phyloP scores from a whole-genome alignment of 2,329 filamentous ascomycete genomes.

The Zalaria sp. region DNA sequence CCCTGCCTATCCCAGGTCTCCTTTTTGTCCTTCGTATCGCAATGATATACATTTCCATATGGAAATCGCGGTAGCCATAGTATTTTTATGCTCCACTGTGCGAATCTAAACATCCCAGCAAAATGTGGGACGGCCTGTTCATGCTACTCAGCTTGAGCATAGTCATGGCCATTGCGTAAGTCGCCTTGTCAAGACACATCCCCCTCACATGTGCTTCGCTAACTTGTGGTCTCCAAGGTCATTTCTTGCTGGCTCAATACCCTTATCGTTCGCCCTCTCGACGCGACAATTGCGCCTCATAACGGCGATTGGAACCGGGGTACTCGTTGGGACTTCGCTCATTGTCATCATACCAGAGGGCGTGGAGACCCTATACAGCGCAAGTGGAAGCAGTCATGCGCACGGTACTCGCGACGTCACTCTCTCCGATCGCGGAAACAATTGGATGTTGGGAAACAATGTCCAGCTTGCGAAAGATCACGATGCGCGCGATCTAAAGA shows the following conservation, averaged over 20 bases:
- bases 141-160: slow-evolving; percentile 50
- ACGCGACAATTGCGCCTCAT: slow-evolving; percentile 77
- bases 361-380: slow-evolving; percentile 71
- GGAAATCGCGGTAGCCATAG: too few relatives aligned
- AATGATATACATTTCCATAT: too few relatives aligned
- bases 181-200: slow-evolving; percentile 8
- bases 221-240: slow-evolving; percentile 44
- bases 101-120: neutral
- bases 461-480: neutral
- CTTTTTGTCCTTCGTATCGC: too few relatives aligned
- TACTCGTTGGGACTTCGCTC: slow-evolving; percentile 85
- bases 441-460: too few relatives aligned
- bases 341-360: slow-evolving; percentile 98
- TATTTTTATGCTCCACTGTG: too few relatives aligned
- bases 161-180: slow-evolving; percentile 52
- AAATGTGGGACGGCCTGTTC: slow-evolving; percentile 48
- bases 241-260: slow-evolving; percentile 82
- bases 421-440: neutral
- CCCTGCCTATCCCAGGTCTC: too few relatives aligned
- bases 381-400: slow-evolving; percentile 17
- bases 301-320: slow-evolving; percentile 83
- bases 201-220: slow-evolving; percentile 5
- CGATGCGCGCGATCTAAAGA: too few relatives aligned
- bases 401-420: slow-evolving; percentile 4
- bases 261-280: slow-evolving; percentile 76